Conservation (phyloP, 257 asterid species). For the Solanum virginianum region DNA sequence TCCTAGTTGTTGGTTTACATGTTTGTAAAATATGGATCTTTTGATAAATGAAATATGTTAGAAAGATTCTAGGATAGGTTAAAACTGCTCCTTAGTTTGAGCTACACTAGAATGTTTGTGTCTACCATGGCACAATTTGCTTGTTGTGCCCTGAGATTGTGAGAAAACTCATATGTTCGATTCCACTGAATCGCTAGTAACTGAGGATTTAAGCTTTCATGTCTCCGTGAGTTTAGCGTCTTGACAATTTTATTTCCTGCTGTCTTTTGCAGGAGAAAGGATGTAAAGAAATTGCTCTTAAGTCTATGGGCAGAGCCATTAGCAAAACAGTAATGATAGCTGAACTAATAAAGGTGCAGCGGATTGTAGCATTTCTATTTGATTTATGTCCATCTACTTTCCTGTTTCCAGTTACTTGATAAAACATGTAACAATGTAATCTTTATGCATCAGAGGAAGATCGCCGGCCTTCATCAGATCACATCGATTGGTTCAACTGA, state of each 20-base stretch:
- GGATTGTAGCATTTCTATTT: neutral
- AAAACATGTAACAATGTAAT: neutral
- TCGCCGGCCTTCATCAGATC: conserved; percentile 7
- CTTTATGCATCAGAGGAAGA: neutral
- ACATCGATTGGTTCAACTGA: conserved; percentile 12
- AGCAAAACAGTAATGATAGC: conserved; percentile 60
- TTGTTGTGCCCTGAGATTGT: neutral
- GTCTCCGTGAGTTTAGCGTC: neutral
- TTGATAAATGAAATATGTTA: neutral
- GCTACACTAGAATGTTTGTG: neutral
- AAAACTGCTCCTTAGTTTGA: neutral
- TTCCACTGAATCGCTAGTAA: neutral
- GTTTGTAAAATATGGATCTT: neutral
- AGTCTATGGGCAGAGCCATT: conserved; percentile 83
- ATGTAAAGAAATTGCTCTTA: conserved; percentile 46
- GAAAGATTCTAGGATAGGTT: neutral
- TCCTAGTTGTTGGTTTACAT: neutral
- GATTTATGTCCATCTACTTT: neutral
- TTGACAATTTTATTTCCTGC: neutral
- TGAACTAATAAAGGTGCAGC: conserved; percentile 54
- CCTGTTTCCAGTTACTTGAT: neutral
- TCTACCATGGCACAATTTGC: neutral
- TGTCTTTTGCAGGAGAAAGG: conserved; percentile 40
- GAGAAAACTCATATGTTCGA: neutral
- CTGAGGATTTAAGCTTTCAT: neutral